Percentiles rank a stretch among this genome's conserved stretches.
These are phyloP conservation scores for Lactarius evosmus DNA, from an alignment of 768 basidiomycete genomes.

Conservation along the genomic window DNA sequence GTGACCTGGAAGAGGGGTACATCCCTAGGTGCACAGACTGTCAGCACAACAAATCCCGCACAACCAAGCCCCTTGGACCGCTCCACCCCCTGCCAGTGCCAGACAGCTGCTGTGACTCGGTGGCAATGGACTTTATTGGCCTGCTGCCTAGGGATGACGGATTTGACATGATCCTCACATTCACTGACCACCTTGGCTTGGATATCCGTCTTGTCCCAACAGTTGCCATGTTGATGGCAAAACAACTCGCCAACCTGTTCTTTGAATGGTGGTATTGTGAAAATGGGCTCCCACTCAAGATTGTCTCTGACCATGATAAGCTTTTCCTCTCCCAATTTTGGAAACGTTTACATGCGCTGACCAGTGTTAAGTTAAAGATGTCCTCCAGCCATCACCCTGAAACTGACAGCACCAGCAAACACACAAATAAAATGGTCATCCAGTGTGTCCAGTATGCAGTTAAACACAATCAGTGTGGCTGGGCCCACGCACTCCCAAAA, in stretches of 20 bases:
- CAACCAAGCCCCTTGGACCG: no score
- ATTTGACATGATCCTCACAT: slow-evolving; percentile 28
- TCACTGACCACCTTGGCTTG: slow-evolving; percentile 13
- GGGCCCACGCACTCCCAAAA: no score
- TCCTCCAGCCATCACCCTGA: slow-evolving; percentile 5
- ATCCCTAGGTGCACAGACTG: slow-evolving; percentile 7
- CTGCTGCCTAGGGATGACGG: slow-evolving; percentile 23
- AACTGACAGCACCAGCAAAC: not conserved
- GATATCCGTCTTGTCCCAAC: not conserved
- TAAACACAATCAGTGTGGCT: not conserved
- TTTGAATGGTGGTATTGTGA: not conserved
- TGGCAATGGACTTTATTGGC: slow-evolving; percentile 30
- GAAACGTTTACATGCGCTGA: not conserved
- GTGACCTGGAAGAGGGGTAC: slow-evolving; percentile 25
- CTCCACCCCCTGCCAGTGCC: slow-evolving; percentile 21
- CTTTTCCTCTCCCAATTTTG: slow-evolving; percentile 2
- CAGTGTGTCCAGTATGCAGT: not conserved
- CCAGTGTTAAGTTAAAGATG: not conserved
- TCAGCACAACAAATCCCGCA: no score
- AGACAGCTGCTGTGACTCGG: slow-evolving; percentile 23
- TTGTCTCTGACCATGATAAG: not conserved
- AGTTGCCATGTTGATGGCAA: not conserved
- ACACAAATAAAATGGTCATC: not conserved
- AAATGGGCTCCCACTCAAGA: not conserved
- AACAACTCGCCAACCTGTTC: not conserved